Evolutionary conservation across 106 monocot genomes (phyloP), one percentile per base, ranked within the genome.

Genomic region (Dendrobium chrysotoxum): DNA sequence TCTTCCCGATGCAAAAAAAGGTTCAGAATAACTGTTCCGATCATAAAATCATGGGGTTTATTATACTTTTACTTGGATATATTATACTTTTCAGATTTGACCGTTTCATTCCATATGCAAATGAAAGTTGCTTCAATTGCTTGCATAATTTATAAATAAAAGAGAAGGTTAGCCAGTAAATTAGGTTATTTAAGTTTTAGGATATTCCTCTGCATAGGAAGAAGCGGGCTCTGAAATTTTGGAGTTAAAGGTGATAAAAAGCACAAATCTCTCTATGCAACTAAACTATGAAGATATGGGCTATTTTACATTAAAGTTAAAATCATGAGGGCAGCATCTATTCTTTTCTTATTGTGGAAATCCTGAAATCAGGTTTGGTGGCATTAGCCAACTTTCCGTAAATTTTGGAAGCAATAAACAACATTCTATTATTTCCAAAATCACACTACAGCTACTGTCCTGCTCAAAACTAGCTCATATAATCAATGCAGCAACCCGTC

Each of bases 1-100:
- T 9, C 92, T 96, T 84, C 96, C 96, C 21, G 92, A 97, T 91
- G 96, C 94, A 78, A 94, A 94, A 64, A 57, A 91, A 97, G 96
- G 96, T 94, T 85, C 10, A 6, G 2, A 35, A 21, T 17, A 10
- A 21, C 1, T 3, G 76, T 20, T 77, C 17, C 7, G 53, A 28
- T 46, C 26, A 35, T 78, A 28, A 55, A 70, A 5, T 70, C 70
- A 70, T 70, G 35, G 21, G 0, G 5, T 78, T 78, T 53, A 53
- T 73, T 73, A 1, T 40, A 21, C 39, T 73, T 40, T 68, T 11
- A 70, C 26, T 70, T 70, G 12, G 31, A 70, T 35, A 35, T 35
- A 70, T 23, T 70, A 70, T 12, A 1, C 31, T 7, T 31, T 70
- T 74, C 40, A 20, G 21, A 41, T 18, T 40, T 40, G 41, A 41